Base-by-base conservation (phyloP, 495 filamentous ascomycete species). In the Pseudevernia furfuracea region DNA sequence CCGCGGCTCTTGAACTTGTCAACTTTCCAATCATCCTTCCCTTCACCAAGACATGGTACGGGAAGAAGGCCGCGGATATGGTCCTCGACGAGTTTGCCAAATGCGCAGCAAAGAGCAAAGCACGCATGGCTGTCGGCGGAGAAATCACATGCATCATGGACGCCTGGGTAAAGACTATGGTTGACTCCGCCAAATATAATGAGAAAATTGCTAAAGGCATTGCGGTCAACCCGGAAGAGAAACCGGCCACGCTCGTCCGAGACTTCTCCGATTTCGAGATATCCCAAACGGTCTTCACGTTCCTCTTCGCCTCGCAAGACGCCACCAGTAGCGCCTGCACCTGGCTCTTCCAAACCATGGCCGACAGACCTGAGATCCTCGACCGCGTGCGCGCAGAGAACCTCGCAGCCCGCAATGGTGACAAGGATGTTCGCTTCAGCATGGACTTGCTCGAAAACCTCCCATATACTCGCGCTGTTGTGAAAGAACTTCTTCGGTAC, bases 11-110 rank as follows among this genome's bases (percentile, higher is more conserved):
- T 64, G 94, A 98, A 73, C 83, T 98, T 46, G 94, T 98, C 76
- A 97, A 97, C 79, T 97, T 98, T 82, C 94, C 94, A 43, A 88
- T 98, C 78, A 97, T 97, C 75, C 77, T 98, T 59, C 94, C 94
- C 55, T 98, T 84, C 81, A 96, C 94, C 69, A 92, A 89, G 81
- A 89, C 91, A 12, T 98, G 92, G 91, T 96, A 96, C 73, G 94
- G 94, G 66, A 96, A 97, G 83, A 94, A 91, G 77, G 91, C 93
- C 23, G 86, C 94, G 48, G 89, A 93, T 69, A 92, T 93, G 86
- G 91, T 97, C 32, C 80, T 97, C 63, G 84, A 83, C 4, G 91
- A 96, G 73, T 97, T 98, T 73, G 74, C 89, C 70, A 89, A 89
- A 73, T 98, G 94, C 74, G 89, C 94, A 37, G 89, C 90, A 41